Conservation (phyloP, 768 basidiomycete genomes). For the Austroboletus eburneus region DNA sequence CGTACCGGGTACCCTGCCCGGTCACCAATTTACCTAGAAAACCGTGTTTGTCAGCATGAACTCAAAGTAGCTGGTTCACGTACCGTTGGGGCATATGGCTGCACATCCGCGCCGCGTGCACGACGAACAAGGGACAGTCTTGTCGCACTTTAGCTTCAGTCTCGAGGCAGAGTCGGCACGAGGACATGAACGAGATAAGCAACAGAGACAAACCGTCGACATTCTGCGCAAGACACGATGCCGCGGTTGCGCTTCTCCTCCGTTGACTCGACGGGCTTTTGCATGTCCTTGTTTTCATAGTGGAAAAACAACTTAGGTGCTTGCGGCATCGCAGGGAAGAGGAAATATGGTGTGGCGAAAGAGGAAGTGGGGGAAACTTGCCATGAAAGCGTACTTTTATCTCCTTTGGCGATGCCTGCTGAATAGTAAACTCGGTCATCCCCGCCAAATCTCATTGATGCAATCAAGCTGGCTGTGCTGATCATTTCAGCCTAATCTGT, state of each 20-base stretch:
- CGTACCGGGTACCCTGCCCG: conserved; percentile 72
- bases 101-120: conserved; percentile 74
- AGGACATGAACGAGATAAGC: neutral
- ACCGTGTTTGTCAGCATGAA: too few species aligned
- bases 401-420: too few species aligned
- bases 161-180: conserved; percentile 27
- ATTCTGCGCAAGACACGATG: conserved; percentile 54
- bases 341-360: too few species aligned
- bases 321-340: conserved; percentile 41
- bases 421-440: too few species aligned
- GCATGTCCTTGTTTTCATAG: conserved; percentile 31
- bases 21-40: conserved; percentile 61
- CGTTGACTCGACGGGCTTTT: conserved; percentile 59
- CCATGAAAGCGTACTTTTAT: too few species aligned
- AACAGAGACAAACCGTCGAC: conserved; percentile 43
- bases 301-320: conserved; percentile 42
- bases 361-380: too few species aligned
- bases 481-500: too few species aligned
- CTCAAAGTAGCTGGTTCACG: neutral
- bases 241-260: conserved; percentile 60
- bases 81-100: conserved; percentile 71
- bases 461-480: too few species aligned
- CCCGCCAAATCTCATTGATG: too few species aligned
- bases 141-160: conserved; percentile 72
- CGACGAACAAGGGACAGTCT: conserved; percentile 51